Base-by-base conservation (phyloP, 345 rosid species). In the Clarkia xantiana region DNA sequence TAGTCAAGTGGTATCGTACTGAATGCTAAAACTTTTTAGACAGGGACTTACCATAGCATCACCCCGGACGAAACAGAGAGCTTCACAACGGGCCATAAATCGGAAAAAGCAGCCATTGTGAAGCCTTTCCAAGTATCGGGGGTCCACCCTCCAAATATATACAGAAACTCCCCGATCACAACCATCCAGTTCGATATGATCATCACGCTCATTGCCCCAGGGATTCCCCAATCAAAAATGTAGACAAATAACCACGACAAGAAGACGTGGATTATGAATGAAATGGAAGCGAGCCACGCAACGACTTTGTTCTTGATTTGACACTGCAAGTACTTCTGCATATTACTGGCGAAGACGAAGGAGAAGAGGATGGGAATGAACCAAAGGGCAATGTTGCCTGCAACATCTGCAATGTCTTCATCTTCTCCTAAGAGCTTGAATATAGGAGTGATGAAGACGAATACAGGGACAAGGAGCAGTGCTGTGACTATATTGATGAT, bases 261-360 rank as follows among this genome's bases (percentile, higher is more conserved):
- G 1, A 59, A 60, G 22, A 72, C 45, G 51, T 70, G 72, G 44
- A 72, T 12, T 19, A 54, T 45, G 43, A 75, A 54, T 1, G 73
- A 51, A 39, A 45, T 4, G 0, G 72, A 29, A 4, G 71, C 54
- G 20, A 72, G 54, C 64, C 71, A 66, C 14, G 78, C 81, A 36
- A 79, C 14, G 36, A 75, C 44, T 20, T 57, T 64, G 59, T 79
- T 79, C 39, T 56, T 79, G 60, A 71, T 64, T 47, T 79, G 85
- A 40, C 77, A 65, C 62, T 79, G 85, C 23, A 79, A 65, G 64
- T 58, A 79, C 73, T 68, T 68, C 63, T 73, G 82, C 57, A 71
- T 68, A 11, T 79, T 73, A 53, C 73, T 45, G 56, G 68, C 39
- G 45, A 73, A 70, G 4, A 64, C 67, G 13, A 57, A 55, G 56